These are phyloP conservation scores for Zhuliangozyma blackwelliae DNA, from an alignment of 1,139 yeast genomes.

Conservation along the genomic window DNA sequence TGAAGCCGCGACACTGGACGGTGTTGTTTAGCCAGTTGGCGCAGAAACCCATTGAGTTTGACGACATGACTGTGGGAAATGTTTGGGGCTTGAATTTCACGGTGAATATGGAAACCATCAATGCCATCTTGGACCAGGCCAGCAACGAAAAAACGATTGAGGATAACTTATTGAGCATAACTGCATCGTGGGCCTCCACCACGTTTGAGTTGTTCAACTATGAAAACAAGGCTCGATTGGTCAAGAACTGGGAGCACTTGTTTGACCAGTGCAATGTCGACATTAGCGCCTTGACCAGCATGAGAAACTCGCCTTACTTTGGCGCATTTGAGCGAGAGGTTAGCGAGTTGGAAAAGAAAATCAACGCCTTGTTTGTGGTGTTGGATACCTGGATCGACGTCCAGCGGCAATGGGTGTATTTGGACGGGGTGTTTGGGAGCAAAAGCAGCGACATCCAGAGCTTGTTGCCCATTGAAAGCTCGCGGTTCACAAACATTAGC, in stretches of 20 bases:
- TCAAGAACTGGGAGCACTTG: slow-evolving; percentile 65
- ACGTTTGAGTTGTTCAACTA: slow-evolving; percentile 56
- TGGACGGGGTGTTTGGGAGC: slow-evolving; percentile 73
- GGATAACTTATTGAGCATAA: slow-evolving; percentile 47
- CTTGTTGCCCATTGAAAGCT: slow-evolving; percentile 65
- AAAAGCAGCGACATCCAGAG: slow-evolving; percentile 49
- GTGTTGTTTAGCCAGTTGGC: slow-evolving; percentile 35
- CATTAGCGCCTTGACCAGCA: slow-evolving; percentile 58
- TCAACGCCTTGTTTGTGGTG: slow-evolving; percentile 48
- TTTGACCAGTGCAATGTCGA: slow-evolving; percentile 61
- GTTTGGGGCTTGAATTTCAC: slow-evolving; percentile 56
- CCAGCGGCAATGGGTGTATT: slow-evolving; percentile 85
- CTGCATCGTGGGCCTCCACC: slow-evolving; percentile 43
- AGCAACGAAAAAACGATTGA: slow-evolving; percentile 70
- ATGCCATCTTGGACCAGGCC: slow-evolving; percentile 57
- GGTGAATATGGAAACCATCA: slow-evolving; percentile 44
- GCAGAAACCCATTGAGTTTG: slow-evolving; percentile 10
- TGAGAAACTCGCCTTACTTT: slow-evolving; percentile 68
- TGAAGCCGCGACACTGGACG: slow-evolving; percentile 71
- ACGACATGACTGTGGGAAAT: slow-evolving; percentile 47
- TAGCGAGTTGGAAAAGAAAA: slow-evolving; percentile 49
- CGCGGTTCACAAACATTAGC: slow-evolving; percentile 63
- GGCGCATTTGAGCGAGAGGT: slow-evolving; percentile 60
- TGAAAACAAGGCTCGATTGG: slow-evolving; percentile 49
- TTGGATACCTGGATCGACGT: slow-evolving; percentile 78